phyloP scores from a whole-genome alignment of 805 yeast genomes.

The Schwanniomyces yamadae region DNA sequence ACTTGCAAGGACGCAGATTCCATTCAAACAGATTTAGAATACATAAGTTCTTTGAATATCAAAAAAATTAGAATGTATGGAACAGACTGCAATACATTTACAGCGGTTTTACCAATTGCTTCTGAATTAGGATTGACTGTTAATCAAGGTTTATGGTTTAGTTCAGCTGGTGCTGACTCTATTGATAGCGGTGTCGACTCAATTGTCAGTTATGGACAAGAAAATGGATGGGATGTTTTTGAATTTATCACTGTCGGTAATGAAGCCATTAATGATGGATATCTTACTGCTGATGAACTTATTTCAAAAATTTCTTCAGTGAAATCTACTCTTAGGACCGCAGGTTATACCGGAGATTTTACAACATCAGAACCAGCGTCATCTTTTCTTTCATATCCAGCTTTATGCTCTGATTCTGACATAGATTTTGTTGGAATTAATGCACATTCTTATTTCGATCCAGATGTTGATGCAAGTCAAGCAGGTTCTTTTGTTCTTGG shows the following conservation, averaged over 20 bases:
- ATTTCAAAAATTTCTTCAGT: conserved; percentile 64
- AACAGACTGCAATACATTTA: conserved; percentile 74
- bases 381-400: conserved; percentile 59
- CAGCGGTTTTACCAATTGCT: conserved; percentile 64
- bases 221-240: conserved; percentile 69
- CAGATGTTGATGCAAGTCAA: conserved; percentile 54
- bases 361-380: conserved; percentile 93
- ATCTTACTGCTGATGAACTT: conserved; percentile 59
- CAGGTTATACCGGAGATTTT: conserved; percentile 75
- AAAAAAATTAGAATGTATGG: conserved; percentile 75
- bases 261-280: conserved; percentile 74
- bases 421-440: conserved; percentile 85
- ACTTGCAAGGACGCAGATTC: conserved; percentile 60
- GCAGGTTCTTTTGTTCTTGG: conserved; percentile 71
- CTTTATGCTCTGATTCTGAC: conserved; percentile 64
- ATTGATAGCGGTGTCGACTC: conserved; percentile 58
- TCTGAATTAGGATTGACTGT: conserved; percentile 60
- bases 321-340: conserved; percentile 52
- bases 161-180: conserved; percentile 61
- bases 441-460: conserved; percentile 82
- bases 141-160: conserved; percentile 88
- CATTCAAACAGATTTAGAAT: conserved; percentile 57
- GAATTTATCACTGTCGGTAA: conserved; percentile 82
- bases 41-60: conserved; percentile 62
- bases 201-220: conserved; percentile 48